Evolutionary conservation across 164 flowering plant genomes (phyloP).

Genomic region (Malania oleifera): DNA sequence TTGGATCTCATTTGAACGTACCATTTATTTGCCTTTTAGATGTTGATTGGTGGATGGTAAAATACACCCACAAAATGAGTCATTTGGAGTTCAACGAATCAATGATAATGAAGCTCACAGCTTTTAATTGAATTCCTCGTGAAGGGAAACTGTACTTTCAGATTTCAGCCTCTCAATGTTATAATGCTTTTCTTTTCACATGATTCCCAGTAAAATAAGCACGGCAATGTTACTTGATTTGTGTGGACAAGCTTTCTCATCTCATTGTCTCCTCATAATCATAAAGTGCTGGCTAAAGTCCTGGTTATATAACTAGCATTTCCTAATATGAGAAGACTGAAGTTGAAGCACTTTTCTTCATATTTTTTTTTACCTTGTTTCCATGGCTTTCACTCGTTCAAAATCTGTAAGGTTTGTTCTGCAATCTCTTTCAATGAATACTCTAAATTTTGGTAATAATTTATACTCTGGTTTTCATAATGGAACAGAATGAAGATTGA

Average conservation of each 20-base stretch:
- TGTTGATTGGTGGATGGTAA: too few species aligned
- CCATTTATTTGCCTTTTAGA: too few species aligned
- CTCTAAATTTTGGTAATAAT: too few species aligned
- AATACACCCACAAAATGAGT: too few species aligned
- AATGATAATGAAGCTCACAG: too few species aligned
- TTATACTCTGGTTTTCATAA: too few species aligned
- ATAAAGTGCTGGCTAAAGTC: slow-evolving; percentile 3
- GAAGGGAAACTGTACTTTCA: background rate
- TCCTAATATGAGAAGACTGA: too few species aligned
- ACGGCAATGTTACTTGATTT: slow-evolving; percentile 11
- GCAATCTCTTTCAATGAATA: background rate
- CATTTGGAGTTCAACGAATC: too few species aligned
- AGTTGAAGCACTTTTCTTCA: background rate
- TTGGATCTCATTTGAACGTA: too few species aligned
- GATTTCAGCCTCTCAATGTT: background rate
- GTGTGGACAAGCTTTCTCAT: slow-evolving; percentile 15
- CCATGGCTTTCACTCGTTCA: slow-evolving; percentile 36
- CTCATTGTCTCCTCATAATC: slow-evolving; percentile 10
- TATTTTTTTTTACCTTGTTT: too few species aligned
- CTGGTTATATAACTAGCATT: background rate
- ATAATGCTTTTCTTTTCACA: slow-evolving; percentile 16
- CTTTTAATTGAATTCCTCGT: too few species aligned
- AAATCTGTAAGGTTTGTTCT: slow-evolving; percentile 38
- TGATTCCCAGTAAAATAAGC: slow-evolving; percentile 18
- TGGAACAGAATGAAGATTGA: too few species aligned